Evolutionary conservation across 176 grass and related monocot genomes (phyloP).

Genomic region (Paspalum vaginatum): DNA sequence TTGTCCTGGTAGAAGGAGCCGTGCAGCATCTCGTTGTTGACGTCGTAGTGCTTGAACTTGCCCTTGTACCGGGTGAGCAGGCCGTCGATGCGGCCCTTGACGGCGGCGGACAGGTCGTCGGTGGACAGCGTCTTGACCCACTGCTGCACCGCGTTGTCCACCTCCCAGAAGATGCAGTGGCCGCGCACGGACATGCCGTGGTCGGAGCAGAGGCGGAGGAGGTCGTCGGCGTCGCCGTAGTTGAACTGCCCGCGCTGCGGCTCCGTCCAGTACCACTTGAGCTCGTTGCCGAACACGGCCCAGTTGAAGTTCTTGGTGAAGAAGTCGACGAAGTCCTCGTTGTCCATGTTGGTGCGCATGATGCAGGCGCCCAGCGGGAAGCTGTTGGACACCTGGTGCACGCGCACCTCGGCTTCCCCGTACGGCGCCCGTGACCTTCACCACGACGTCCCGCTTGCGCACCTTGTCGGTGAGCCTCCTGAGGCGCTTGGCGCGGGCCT

Average conservation of each 20-base stretch:
- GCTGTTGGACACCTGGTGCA: slow-evolving; percentile 71
- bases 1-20: slow-evolving; percentile 89
- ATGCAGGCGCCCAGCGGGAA: slow-evolving; percentile 88
- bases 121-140: slow-evolving; percentile 65
- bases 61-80: slow-evolving; percentile 83
- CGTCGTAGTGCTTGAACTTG: slow-evolving; percentile 84
- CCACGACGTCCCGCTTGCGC: slow-evolving; percentile 70
- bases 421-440: slow-evolving; percentile 46
- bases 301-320: slow-evolving; percentile 87
- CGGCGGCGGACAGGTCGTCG: slow-evolving; percentile 61
- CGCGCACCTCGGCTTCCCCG: slow-evolving; percentile 42
- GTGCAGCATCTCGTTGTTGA: slow-evolving; percentile 96
- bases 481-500: slow-evolving; percentile 58
- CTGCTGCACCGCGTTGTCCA: slow-evolving; percentile 61
- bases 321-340: slow-evolving; percentile 89
- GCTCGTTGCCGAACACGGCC: slow-evolving; percentile 93
- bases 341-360: slow-evolving; percentile 86
- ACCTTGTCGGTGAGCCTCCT: slow-evolving; percentile 68
- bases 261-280: slow-evolving; percentile 98
- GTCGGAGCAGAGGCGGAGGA: slow-evolving; percentile 76
- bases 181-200: slow-evolving; percentile 65
- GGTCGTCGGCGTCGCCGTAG: slow-evolving; percentile 85
- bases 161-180: slow-evolving; percentile 98
- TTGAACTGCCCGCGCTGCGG: slow-evolving; percentile 62
- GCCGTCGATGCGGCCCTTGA: slow-evolving; percentile 47